Evolutionary conservation across 2,329 filamentous ascomycete genomes (phyloP), one percentile per base, ranked within the genome.

Genomic region (Metarhizium anisopliae): DNA sequence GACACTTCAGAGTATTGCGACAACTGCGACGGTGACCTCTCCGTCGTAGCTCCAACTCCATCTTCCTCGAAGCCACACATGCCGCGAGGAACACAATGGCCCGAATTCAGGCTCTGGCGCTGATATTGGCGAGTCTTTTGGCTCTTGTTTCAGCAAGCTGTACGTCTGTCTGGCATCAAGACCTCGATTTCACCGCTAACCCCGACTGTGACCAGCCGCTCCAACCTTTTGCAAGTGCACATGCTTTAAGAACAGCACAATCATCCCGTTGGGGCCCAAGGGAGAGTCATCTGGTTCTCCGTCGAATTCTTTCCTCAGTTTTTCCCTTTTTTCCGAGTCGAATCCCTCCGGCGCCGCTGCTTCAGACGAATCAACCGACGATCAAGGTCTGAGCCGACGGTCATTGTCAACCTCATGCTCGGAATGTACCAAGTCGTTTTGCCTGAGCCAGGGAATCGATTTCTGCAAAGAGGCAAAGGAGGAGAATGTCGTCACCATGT

Each of bases 141-240:
- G 66, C 69, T 20, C 59, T 74, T 2, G 67, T 63, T 29, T 63
- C 68, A 32, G 78, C 78, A 63, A 64, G 69, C 40, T 75, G 77
- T 79, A 68, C 64, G 73, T 64, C 29, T 20, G 16, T 55, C 55
- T 36, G 18, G 47, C 54, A 14, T 54, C 55, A 40, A n/a, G 47
- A 53, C 14, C 11, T 20, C 18, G 36, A 45, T 43, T 42, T 50
- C 43, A 49, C 52, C 56, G 59, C 66, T 66, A 59, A 68, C 60
- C 54, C 42, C 30, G 38, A 6, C 3, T 29, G n/a, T 25, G 6
- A 14, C 63, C 45, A 85, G 82, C 79, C 36, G 78, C 81, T 47
- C 82, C 81, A 18, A 81, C 80, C 2, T 86, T 86, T 67, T 86
- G 83, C 76, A 86, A 86, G 76, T 86, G 83, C 72, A 86, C 82